Conservation (phyloP, 805 yeast species). For the Saccharomycopsis microspora region DNA sequence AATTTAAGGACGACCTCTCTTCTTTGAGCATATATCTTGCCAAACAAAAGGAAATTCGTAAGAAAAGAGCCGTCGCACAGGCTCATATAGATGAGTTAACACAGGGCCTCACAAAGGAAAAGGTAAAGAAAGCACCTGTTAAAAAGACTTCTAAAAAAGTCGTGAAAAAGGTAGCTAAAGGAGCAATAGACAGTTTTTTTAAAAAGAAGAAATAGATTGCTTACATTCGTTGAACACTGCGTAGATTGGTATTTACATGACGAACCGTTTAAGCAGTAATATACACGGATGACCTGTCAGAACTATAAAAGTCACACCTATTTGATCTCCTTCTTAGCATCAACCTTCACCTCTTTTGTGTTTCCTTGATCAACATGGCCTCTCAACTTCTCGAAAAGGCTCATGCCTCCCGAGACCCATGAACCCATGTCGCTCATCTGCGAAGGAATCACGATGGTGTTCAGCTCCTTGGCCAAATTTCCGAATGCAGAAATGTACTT, state of each 20-base stretch:
- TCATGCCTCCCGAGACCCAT: slow-evolving; percentile 67
- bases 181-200: slow-evolving; percentile 63
- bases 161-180: slow-evolving; percentile 39
- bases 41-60: not conserved
- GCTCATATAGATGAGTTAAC: slow-evolving; percentile 20
- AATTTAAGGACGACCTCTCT: not conserved
- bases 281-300: not conserved
- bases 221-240: not conserved
- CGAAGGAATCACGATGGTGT: slow-evolving; percentile 69
- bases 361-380: not conserved
- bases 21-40: not conserved
- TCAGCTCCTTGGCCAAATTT: slow-evolving; percentile 71
- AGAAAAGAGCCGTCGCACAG: slow-evolving; percentile 10
- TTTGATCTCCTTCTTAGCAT: not conserved
- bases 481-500: slow-evolving; percentile 75
- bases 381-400: slow-evolving; percentile 49
- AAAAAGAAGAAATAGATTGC: slow-evolving; percentile 24
- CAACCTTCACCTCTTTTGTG: not conserved
- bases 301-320: not conserved
- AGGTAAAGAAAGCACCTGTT: slow-evolving; percentile 16
- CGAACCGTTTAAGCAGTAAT: not conserved
- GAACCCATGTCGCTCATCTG: slow-evolving; percentile 64
- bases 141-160: slow-evolving; percentile 21
- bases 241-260: not conserved
- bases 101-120: slow-evolving; percentile 19